A percentile compares a stretch with the other conserved stretches of the same genome.
These are phyloP conservation scores for Tephrocybe sp. DNA, from an alignment of 768 basidiomycete genomes.

Conservation along the genomic window DNA sequence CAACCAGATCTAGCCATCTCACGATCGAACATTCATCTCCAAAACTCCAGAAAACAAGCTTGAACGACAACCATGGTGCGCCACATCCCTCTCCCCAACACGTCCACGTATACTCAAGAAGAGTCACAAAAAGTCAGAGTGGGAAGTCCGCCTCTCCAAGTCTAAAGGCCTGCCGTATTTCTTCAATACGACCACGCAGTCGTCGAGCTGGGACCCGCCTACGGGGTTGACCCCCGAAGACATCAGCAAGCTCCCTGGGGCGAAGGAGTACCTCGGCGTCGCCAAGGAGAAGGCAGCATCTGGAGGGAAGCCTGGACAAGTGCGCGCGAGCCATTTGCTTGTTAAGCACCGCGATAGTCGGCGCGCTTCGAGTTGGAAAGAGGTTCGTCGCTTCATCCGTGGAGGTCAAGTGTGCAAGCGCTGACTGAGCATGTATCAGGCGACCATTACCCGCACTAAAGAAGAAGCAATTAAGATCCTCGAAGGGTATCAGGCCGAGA, in stretches of 20 bases:
- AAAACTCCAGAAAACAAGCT: no score
- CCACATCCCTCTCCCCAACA: not conserved
- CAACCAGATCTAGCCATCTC: not conserved
- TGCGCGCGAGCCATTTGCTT: conserved; percentile 93
- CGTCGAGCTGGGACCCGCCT: conserved; percentile 84
- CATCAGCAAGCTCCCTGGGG: conserved; percentile 65
- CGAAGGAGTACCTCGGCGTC: conserved; percentile 43
- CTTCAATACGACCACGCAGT: conserved; percentile 69
- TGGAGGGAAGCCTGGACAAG: conserved; percentile 46
- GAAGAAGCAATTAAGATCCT: conserved; percentile 89
- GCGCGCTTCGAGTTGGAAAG: conserved; percentile 82
- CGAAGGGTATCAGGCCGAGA: conserved; percentile 58
- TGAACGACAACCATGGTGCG: conserved; percentile 18
- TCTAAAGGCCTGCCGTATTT: conserved; percentile 84
- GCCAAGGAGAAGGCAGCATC: conserved; percentile 3
- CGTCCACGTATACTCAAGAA: not conserved
- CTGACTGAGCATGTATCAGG: conserved; percentile 33
- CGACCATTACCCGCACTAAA: conserved; percentile 80
- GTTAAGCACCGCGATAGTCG: conserved; percentile 87
- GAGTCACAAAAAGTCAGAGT: conserved; percentile 31
- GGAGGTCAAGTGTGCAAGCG: not conserved
- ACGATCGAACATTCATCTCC: no score
- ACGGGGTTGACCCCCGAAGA: conserved; percentile 60
- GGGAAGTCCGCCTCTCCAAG: conserved; percentile 89
- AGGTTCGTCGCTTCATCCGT: conserved; percentile 45